These are phyloP conservation scores for Rubus parviflorus DNA, from an alignment of 306 rosid species.

Conservation along the genomic window DNA sequence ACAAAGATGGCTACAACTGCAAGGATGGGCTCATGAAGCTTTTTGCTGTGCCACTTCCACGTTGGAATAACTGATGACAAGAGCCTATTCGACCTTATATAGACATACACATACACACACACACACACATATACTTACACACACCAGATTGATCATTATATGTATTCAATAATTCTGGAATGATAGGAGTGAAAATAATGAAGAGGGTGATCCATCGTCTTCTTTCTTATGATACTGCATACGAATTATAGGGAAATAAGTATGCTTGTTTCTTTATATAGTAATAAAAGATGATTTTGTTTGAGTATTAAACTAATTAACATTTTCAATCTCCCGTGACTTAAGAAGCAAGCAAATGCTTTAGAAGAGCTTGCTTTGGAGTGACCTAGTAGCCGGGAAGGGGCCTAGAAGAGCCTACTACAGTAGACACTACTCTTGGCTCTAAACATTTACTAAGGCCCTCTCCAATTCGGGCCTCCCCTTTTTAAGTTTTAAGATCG, in stretches of 20 bases:
- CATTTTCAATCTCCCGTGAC: neutral
- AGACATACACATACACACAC: neutral
- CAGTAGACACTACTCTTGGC: too few relatives aligned
- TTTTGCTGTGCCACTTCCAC: constrained; percentile 37
- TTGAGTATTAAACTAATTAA: neutral
- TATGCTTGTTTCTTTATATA: neutral
- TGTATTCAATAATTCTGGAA: constrained; percentile 11
- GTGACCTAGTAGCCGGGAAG: too few relatives aligned
- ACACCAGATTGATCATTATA: neutral
- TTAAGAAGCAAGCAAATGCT: too few relatives aligned
- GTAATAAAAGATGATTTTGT: neutral
- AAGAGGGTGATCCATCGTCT: neutral
- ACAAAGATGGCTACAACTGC: constrained; percentile 42
- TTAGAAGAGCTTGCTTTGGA: too few relatives aligned
- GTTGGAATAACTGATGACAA: neutral
- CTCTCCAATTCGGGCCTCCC: too few relatives aligned
- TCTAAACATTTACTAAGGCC: too few relatives aligned
- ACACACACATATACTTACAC: neutral
- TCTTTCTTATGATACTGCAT: neutral
- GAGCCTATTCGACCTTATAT: neutral
- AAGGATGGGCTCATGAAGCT: constrained; percentile 52
- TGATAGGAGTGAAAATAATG: neutral
- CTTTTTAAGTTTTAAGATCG: neutral
- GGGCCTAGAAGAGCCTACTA: too few relatives aligned
- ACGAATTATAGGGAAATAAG: neutral